Evolutionary conservation across 768 basidiomycete genomes (phyloP).

Genomic region (Tephrocybe rancida): DNA sequence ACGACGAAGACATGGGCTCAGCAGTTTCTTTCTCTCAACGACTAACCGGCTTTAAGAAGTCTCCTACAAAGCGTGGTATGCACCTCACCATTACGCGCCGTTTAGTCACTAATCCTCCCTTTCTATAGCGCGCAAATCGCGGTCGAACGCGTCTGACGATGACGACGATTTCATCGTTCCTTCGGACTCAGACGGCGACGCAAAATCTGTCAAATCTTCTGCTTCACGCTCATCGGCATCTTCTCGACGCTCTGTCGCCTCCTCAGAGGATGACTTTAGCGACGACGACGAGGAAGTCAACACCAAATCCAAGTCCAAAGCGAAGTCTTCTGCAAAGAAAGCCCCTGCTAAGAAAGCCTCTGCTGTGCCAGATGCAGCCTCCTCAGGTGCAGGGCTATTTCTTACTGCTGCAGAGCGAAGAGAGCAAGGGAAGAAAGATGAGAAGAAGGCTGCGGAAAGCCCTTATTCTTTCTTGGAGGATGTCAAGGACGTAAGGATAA

Average conservation of each 20-base stretch:
- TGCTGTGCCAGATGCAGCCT: conserved; percentile 17
- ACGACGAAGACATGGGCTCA: conserved; percentile 38
- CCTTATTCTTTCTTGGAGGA: conserved; percentile 77
- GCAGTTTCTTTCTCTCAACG: conserved; percentile 56
- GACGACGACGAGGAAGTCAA: conserved; percentile 42
- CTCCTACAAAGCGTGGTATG: conserved; percentile 56
- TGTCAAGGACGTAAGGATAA: conserved; percentile 66
- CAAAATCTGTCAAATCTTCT: conserved; percentile 46
- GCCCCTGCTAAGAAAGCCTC: conserved; percentile 26
- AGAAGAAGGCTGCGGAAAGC: conserved; percentile 79
- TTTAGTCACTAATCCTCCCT: background rate
- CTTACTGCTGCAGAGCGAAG: conserved; percentile 85
- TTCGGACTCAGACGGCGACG: conserved; percentile 63
- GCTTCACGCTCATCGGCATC: conserved; percentile 55
- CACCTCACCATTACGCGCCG: conserved; percentile 1
- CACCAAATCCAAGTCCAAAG: conserved; percentile 35
- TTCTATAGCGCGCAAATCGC: conserved; percentile 41
- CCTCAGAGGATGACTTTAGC: conserved; percentile 36
- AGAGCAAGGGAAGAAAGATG: conserved; percentile 74
- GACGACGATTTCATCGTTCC: conserved; percentile 72
- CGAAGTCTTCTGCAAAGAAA: conserved; percentile 28
- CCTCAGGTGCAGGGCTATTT: conserved; percentile 46
- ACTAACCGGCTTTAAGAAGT: conserved; percentile 68
- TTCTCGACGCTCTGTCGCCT: conserved; percentile 40
- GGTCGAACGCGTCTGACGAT: conserved; percentile 48